Conservation (phyloP, 495 filamentous ascomycete species). For the Trichoderma gamsii region DNA sequence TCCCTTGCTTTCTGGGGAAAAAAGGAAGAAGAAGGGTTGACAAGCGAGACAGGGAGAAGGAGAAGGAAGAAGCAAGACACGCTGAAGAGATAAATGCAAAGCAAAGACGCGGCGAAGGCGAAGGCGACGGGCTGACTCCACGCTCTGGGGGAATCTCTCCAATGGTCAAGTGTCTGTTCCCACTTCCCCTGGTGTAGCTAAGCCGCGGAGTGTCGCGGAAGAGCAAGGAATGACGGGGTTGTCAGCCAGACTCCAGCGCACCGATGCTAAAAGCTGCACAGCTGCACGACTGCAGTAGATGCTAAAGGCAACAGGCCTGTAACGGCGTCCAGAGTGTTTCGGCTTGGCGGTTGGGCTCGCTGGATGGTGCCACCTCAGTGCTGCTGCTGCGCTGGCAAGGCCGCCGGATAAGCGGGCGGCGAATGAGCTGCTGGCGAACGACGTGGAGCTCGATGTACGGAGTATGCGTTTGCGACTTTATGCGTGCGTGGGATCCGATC, state of each 20-base stretch:
- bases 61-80: not conserved
- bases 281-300: not conserved
- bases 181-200: not conserved
- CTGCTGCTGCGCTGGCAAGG: slow-evolving; percentile 12
- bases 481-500: slow-evolving; percentile 9
- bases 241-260: slow-evolving; percentile 9
- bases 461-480: slow-evolving; percentile 2
- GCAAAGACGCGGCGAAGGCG: not conserved
- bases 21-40: not conserved
- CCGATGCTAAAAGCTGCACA: not conserved
- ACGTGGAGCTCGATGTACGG: slow-evolving; percentile 1
- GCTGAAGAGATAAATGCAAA: not conserved
- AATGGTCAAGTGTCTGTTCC: not conserved
- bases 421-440: slow-evolving; percentile 9
- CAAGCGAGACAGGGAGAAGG: slow-evolving; percentile 1
- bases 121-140: not conserved
- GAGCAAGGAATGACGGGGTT: not conserved
- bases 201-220: not conserved
- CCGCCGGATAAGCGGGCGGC: slow-evolving; percentile 11
- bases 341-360: slow-evolving; percentile 10
- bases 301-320: not conserved
- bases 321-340: not conserved
- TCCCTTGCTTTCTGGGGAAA: not conserved
- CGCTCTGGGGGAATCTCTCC: slow-evolving; percentile 6
- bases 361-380: slow-evolving; percentile 12